Evolutionary conservation across 1,284 basidiomycete genomes (phyloP).

Genomic region (Trametes pubescens): DNA sequence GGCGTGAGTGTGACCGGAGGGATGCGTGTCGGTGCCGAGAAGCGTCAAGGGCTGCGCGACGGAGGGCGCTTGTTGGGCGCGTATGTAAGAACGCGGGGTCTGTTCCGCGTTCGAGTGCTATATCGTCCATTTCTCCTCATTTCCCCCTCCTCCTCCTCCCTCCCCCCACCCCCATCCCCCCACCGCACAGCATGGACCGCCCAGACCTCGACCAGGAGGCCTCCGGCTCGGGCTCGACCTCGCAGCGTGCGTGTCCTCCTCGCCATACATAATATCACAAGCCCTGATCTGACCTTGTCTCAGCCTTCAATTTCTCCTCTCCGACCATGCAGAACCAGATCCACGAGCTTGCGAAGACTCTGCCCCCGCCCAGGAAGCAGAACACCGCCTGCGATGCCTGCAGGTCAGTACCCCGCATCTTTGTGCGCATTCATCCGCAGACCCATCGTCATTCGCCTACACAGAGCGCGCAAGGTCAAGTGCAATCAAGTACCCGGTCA

Average conservation of each 20-base stretch:
- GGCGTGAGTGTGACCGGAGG: constrained; percentile 3
- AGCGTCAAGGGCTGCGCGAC: constrained; percentile 22
- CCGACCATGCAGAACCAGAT: constrained; percentile 78
- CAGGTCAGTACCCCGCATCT: constrained; percentile 53
- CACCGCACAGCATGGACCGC: constrained; percentile 27
- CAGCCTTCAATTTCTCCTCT: constrained; percentile 67
- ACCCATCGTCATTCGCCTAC: constrained; percentile 34
- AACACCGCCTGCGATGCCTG: constrained; percentile 93
- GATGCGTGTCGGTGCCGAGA: constrained; percentile 33
- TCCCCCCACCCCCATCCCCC: constrained; percentile 12
- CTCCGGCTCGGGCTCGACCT: constrained; percentile 20
- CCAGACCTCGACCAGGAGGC: constrained; percentile 23
- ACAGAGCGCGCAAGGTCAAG: constrained; percentile 82
- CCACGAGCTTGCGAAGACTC: constrained; percentile 76
- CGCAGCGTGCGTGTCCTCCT: constrained; percentile 30
- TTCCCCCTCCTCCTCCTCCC: constrained; percentile 17
- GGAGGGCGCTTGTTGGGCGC: constrained; percentile 27
- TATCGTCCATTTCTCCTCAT: constrained; percentile 27
- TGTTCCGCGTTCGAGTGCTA: constrained; percentile 24
- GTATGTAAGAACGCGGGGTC: constrained; percentile 31
- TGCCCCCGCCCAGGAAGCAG: constrained; percentile 83
- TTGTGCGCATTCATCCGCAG: constrained; percentile 8
- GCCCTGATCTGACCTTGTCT: constrained; percentile 21
- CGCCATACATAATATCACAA: constrained; percentile 7
- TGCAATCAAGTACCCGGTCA: constrained; percentile 80